phyloP scores from a whole-genome alignment of 768 basidiomycete genomes.

The Termitomyces bulborhizus region DNA sequence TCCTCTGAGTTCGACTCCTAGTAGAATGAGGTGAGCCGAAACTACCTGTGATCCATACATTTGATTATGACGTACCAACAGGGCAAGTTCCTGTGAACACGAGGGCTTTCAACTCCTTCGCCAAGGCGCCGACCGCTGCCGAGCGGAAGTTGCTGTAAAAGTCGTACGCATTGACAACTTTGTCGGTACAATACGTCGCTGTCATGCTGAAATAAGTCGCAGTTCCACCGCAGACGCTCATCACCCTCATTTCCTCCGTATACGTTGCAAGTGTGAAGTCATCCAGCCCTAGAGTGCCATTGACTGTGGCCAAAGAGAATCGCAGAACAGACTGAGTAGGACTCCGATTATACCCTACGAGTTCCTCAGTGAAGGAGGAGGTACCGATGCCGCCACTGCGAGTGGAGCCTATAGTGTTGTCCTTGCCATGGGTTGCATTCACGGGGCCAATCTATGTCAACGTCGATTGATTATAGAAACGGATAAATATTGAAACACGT shows the following conservation, averaged over 20 bases:
- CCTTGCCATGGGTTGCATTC: slow-evolving; percentile 3
- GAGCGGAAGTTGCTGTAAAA: background rate
- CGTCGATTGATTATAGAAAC: background rate
- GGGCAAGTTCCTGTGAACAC: slow-evolving; percentile 9
- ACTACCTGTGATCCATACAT: background rate
- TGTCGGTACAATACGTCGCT: slow-evolving; percentile 5
- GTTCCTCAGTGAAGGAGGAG: slow-evolving; percentile 3
- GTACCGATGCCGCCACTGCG: background rate
- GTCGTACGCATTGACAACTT: background rate
- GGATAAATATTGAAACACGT: background rate
- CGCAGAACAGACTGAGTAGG: slow-evolving; percentile 2
- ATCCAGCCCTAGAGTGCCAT: background rate
- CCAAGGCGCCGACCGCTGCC: background rate
- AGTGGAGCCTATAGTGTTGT: slow-evolving; percentile 7
- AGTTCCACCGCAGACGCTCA: slow-evolving; percentile 11
- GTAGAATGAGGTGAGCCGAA: background rate
- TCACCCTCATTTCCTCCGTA: slow-evolving; percentile 5
- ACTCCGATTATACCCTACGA: slow-evolving; percentile 3
- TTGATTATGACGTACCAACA: background rate
- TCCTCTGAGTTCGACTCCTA: background rate
- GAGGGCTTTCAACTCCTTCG: background rate
- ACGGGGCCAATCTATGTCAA: slow-evolving; percentile 2
- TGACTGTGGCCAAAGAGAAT: background rate
- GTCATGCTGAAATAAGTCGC: slow-evolving; percentile 9
- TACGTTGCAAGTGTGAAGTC: background rate